A percentile compares a stretch with the other conserved stretches of the same genome.
Evolutionary conservation across 208 protist genomes (phyloP).

Genomic region (Leishmania braziliensis): DNA sequence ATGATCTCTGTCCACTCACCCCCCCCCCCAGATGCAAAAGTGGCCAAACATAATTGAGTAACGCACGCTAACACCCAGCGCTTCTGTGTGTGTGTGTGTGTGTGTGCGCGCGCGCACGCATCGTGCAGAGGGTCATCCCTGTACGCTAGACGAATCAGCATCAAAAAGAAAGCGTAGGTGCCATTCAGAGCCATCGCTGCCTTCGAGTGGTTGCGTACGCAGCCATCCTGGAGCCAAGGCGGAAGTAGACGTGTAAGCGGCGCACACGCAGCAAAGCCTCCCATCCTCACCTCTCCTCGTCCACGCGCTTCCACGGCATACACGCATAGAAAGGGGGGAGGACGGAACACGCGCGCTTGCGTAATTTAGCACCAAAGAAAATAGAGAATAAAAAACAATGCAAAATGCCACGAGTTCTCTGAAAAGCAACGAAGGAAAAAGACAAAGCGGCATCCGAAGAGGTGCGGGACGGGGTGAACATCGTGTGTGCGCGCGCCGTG

Average conservation of each 20-base stretch:
- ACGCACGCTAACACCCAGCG: background rate
- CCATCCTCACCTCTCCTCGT: background rate
- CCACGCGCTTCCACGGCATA: background rate
- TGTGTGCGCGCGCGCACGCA: background rate
- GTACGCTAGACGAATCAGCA: background rate
- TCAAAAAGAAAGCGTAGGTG: background rate
- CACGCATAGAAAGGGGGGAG: background rate
- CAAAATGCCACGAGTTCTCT: background rate
- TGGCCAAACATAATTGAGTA: background rate
- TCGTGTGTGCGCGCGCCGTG: background rate
- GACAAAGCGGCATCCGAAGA: background rate
- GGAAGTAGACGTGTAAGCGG: background rate
- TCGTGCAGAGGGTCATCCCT: background rate
- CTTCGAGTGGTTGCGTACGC: background rate
- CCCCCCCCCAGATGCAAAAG: background rate
- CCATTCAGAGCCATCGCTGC: background rate
- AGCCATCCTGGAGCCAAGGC: background rate
- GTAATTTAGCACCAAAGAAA: background rate
- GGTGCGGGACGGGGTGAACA: background rate
- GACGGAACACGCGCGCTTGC: background rate
- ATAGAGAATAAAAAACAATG: background rate
- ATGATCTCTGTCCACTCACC: background rate
- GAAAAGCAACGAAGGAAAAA: background rate
- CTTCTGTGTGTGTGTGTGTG: background rate
- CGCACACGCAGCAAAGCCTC: background rate